phyloP scores from a whole-genome alignment of 2,329 filamentous ascomycete genomes.

The Fusarium sp. region DNA sequence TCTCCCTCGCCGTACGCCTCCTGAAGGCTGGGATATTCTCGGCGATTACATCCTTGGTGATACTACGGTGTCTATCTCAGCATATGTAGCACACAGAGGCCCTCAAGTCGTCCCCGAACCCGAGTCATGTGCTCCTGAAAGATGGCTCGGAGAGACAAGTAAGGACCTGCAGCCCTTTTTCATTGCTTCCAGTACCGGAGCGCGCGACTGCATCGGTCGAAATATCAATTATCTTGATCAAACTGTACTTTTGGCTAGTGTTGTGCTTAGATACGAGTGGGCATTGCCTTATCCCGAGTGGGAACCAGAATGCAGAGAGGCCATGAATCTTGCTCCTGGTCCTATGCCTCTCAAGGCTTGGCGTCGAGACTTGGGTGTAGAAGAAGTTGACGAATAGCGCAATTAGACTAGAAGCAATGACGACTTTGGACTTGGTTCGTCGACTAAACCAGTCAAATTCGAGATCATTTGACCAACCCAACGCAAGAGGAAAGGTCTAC shows the following conservation, averaged over 20 bases:
- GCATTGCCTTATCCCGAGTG: conserved; percentile 32
- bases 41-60: conserved; percentile 49
- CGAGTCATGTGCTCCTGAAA: conserved; percentile 51
- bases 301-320: conserved; percentile 31
- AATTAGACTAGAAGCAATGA: not conserved
- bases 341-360: conserved; percentile 40
- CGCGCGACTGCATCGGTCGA: conserved; percentile 53
- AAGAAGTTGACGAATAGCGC: conserved; percentile 15
- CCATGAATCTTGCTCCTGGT: conserved; percentile 34
- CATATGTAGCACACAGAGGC: conserved; percentile 51
- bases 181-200: not conserved
- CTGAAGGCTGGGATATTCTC: conserved; percentile 44
- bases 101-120: conserved; percentile 52
- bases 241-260: conserved; percentile 52
- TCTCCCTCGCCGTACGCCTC: conserved; percentile 41
- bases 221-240: conserved; percentile 57
- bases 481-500: not conserved
- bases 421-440: not conserved
- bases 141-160: conserved; percentile 47
- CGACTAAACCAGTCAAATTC: not conserved
- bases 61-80: conserved; percentile 52
- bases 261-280: conserved; percentile 56
- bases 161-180: no score
- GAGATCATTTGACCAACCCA: not conserved
- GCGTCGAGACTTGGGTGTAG: conserved; percentile 24